Evolutionary conservation across 1,284 basidiomycete species (phyloP).

Genomic region (Ustilago tritici): DNA sequence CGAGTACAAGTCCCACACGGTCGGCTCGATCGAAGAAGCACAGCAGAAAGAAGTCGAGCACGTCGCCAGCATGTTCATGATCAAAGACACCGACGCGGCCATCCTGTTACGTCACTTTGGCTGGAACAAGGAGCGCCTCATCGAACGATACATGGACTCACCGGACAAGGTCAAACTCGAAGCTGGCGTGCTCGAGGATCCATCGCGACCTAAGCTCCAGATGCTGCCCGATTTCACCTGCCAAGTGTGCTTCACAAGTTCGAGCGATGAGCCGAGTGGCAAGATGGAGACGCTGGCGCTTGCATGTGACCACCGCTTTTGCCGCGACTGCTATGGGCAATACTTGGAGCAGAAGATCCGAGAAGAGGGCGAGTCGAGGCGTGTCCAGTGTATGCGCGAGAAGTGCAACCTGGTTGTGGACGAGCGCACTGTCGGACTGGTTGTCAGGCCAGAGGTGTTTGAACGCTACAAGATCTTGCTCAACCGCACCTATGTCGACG

Average conservation of each 20-base stretch:
- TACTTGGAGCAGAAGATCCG: slow-evolving; percentile 88
- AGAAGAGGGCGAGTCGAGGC: slow-evolving; percentile 85
- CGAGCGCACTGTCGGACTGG: slow-evolving; percentile 61
- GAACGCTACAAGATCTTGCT: slow-evolving; percentile 82
- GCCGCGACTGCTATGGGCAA: slow-evolving; percentile 81
- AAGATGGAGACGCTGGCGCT: slow-evolving; percentile 63
- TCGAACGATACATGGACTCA: slow-evolving; percentile 70
- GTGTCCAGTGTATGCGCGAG: slow-evolving; percentile 92
- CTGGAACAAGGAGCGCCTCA: slow-evolving; percentile 96
- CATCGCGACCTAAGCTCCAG: slow-evolving; percentile 51
- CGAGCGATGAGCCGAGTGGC: slow-evolving; percentile 54
- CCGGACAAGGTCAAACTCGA: slow-evolving; percentile 62
- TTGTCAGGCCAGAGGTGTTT: slow-evolving; percentile 69
- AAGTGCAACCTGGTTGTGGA: slow-evolving; percentile 82
- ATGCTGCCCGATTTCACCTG: slow-evolving; percentile 61
- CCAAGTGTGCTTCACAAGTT: slow-evolving; percentile 62
- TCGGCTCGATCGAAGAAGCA: slow-evolving; percentile 53
- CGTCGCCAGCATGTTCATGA: slow-evolving; percentile 65
- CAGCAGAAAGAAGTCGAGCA: slow-evolving; percentile 66
- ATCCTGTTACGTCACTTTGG: slow-evolving; percentile 85
- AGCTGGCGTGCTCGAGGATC: slow-evolving; percentile 63
- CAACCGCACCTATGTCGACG: slow-evolving; percentile 89
- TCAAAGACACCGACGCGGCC: slow-evolving; percentile 74
- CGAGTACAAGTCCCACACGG: slow-evolving; percentile 60
- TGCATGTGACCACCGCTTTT: slow-evolving; percentile 66